Evolutionary conservation across 495 filamentous ascomycete species (phyloP).

Genomic region (Hypoxylon fragiforme): DNA sequence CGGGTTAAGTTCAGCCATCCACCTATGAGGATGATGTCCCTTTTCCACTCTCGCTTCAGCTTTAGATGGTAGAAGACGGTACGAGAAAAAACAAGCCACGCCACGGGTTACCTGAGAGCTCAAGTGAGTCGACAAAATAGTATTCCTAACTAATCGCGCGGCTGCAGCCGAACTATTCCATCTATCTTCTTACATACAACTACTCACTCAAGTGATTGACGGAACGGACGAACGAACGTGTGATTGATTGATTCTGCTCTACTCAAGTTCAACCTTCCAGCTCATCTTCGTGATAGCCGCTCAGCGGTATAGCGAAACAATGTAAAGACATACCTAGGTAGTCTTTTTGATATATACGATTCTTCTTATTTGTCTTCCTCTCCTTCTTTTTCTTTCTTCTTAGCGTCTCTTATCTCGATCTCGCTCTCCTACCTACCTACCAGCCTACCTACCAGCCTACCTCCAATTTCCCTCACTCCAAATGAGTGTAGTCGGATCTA

Average conservation of each 20-base stretch:
- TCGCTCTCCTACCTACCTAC: not conserved
- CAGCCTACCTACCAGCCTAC: not conserved
- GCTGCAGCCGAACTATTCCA: slow-evolving; percentile 6
- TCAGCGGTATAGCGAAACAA: slow-evolving; percentile 22
- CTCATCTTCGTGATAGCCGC: slow-evolving; percentile 13
- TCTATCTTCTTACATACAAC: slow-evolving; percentile 6
- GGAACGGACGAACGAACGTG: no score
- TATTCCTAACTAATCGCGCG: not conserved
- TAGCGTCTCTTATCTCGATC: slow-evolving; percentile 9
- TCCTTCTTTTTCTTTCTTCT: slow-evolving; percentile 2
- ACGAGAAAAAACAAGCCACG: not conserved
- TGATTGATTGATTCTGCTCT: not conserved
- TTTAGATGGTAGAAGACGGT: slow-evolving; percentile 9
- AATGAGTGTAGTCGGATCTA: slow-evolving; percentile 24
- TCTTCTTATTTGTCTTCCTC: not conserved
- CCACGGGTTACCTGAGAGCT: slow-evolving; percentile 11
- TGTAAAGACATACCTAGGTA: slow-evolving; percentile 29
- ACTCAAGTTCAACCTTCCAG: not conserved
- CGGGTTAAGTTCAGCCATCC: slow-evolving; percentile 24
- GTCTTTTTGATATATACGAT: no score
- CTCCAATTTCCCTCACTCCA: slow-evolving; percentile 2
- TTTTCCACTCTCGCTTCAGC: slow-evolving; percentile 10
- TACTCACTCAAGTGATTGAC: slow-evolving; percentile 27
- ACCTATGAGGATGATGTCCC: no score
- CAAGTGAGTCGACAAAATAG: slow-evolving; percentile 19